Evolutionary conservation across 257 asterid genomes (phyloP).

Genomic region (Nicotiana paniculata): DNA sequence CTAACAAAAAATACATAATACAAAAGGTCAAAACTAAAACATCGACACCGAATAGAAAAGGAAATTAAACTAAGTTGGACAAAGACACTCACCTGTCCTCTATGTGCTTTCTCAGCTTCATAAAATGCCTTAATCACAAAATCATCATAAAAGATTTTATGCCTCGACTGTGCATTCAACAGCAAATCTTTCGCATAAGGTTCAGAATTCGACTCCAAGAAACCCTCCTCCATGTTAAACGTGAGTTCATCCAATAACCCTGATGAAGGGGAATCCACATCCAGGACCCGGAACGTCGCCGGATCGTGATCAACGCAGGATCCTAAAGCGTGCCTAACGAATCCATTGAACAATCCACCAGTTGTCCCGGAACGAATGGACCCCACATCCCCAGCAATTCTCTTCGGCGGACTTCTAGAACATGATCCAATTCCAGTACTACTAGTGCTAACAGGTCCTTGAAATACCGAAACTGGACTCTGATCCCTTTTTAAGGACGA

Average conservation of each 20-base stretch:
- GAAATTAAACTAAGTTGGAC: neutral
- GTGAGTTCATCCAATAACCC: constrained; percentile 62
- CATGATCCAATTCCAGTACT: constrained; percentile 40
- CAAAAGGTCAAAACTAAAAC: neutral
- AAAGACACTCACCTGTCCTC: constrained; percentile 64
- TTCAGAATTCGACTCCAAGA: constrained; percentile 35
- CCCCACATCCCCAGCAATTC: constrained; percentile 45
- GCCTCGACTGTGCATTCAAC: constrained; percentile 61
- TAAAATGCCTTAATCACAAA: constrained; percentile 71
- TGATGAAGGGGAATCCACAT: constrained; percentile 26
- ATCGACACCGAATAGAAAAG: neutral
- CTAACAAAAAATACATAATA: constrained; percentile 35
- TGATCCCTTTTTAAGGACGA: constrained; percentile 78
- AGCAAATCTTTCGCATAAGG: constrained; percentile 64
- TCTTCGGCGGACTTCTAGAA: constrained; percentile 50
- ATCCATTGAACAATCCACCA: constrained; percentile 56
- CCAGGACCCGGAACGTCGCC: constrained; percentile 30
- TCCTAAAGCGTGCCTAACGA: constrained; percentile 66
- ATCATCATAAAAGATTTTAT: constrained; percentile 61
- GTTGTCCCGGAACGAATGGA: constrained; percentile 37
- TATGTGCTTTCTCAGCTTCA: constrained; percentile 71
- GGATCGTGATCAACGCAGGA: constrained; percentile 67
- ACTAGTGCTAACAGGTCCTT: constrained; percentile 37
- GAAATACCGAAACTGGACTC: constrained; percentile 97
- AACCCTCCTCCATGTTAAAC: constrained; percentile 69